Evolutionary conservation across 495 filamentous ascomycete genomes (phyloP), one percentile per base, ranked within the genome.

Genomic region (Neohortaea acidophila): DNA sequence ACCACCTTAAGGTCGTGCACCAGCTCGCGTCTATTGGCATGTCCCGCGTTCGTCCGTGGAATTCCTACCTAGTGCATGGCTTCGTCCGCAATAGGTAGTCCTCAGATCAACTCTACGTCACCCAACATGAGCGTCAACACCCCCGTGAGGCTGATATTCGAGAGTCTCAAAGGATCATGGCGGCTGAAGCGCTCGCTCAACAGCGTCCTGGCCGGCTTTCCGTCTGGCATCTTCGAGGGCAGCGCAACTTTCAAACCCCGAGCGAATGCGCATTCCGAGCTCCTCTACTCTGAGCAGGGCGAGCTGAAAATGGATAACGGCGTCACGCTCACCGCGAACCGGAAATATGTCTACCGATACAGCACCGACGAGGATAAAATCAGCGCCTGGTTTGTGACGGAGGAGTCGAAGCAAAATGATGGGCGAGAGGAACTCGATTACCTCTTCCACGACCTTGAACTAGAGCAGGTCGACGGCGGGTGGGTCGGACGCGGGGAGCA

Each of bases 271-370:
- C 26, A 44, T 15, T 50, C 51, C 1, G 78, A 83, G 51, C 79
- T 82, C 42, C 59, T 83, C 15, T 82, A 81, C 54, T 49, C 70
- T 34, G 78, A 82, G 48, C 58, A 71, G 32, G 76, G 78, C 0
- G 63, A 64, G 13, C 72, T 80, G 38, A 67, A 68, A 3, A 45
- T 45, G 2, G 60, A 62, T 13, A 55, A 42, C 14, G 59, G 61
- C 9, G 20, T 55, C 14, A 37, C 47, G 1, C 45, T 67, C 26
- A 48, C 49, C 28, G 56, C 56, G 1, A 55, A 44, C 14, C 36
- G 56, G 18, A 58, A 59, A 15, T 69, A 70, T 46, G 59, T 65
- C 8, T 80, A 76, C 59, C 63, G 74, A 2, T 79, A 77, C 47
- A 55, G 66, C 39, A 66, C 68, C 32, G 34, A 23, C 8, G 60